Percentiles rank a stretch among this genome's conserved stretches.
phyloP scores from a whole-genome alignment of 2,329 filamentous ascomycete species.

The Colletotrichum sublineola region DNA sequence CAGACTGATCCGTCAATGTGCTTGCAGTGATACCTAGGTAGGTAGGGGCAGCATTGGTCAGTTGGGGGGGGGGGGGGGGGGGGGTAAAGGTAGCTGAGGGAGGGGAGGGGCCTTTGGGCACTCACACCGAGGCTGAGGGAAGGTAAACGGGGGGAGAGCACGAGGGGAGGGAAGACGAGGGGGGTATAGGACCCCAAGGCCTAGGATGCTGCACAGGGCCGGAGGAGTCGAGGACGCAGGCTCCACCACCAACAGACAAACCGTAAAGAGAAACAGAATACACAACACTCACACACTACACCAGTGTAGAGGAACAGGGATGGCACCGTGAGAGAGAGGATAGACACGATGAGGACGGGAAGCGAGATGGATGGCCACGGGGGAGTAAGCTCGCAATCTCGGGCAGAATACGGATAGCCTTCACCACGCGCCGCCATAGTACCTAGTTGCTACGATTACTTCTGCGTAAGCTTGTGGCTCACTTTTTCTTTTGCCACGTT shows the following conservation, averaged over 20 bases:
- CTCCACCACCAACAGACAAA: not conserved
- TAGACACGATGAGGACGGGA: not conserved
- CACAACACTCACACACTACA: not conserved
- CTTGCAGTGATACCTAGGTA: conserved; percentile 37
- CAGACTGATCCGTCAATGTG: conserved; percentile 40
- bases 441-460: not conserved
- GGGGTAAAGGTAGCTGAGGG: conserved; percentile 11
- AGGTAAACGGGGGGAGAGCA: conserved; percentile 6
- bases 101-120: conserved; percentile 3
- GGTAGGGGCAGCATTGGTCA: conserved; percentile 33
- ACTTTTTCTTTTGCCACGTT: conserved; percentile 19
- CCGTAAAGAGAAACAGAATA: conserved; percentile 4
- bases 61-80: conserved; percentile 15
- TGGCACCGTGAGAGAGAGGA: not conserved
- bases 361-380: not conserved
- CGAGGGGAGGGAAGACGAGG: not conserved
- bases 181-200: not conserved
- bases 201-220: not conserved
- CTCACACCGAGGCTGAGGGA: not conserved
- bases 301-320: conserved; percentile 12
- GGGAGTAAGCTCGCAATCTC: not conserved
- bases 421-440: not conserved
- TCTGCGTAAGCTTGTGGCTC: conserved; percentile 3
- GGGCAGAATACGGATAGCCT: not conserved
- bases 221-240: not conserved